Conservation (phyloP, 495 filamentous ascomycete species). For the Astrothelium subdiscretum region DNA sequence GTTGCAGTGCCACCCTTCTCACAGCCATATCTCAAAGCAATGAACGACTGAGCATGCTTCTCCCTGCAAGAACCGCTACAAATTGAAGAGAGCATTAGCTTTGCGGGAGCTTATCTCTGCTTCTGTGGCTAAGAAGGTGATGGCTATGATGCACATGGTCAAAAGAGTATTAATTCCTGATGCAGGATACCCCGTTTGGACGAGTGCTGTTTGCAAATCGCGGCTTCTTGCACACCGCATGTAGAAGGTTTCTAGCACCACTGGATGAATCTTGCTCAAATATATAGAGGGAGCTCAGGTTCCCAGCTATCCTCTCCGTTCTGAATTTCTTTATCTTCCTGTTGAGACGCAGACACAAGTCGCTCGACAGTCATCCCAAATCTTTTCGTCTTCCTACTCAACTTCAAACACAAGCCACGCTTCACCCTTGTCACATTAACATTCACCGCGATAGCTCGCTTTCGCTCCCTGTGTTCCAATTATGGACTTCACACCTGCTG, state of each 20-base stretch:
- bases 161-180: not conserved
- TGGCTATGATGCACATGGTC: too few relatives aligned
- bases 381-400: not conserved
- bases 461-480: not conserved
- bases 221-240: not conserved
- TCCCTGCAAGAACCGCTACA: too few relatives aligned
- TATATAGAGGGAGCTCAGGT: not conserved
- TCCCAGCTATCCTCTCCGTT: not conserved
- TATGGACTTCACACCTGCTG: not conserved
- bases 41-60: too few relatives aligned
- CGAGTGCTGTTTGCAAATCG: not conserved
- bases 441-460: not conserved
- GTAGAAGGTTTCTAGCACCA: not conserved
- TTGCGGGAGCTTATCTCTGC: too few relatives aligned
- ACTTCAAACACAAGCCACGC: not conserved
- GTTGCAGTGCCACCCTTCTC: too few relatives aligned
- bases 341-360: not conserved
- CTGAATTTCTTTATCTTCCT: not conserved
- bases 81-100: too few relatives aligned
- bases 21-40: too few relatives aligned
- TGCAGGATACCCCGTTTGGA: not conserved
- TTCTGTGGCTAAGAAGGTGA: too few relatives aligned
- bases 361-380: not conserved
- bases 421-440: not conserved
- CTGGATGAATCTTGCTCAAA: not conserved